Evolutionary conservation across 2,329 filamentous ascomycete genomes (phyloP).

Genomic region (Fusarium scirpi): DNA sequence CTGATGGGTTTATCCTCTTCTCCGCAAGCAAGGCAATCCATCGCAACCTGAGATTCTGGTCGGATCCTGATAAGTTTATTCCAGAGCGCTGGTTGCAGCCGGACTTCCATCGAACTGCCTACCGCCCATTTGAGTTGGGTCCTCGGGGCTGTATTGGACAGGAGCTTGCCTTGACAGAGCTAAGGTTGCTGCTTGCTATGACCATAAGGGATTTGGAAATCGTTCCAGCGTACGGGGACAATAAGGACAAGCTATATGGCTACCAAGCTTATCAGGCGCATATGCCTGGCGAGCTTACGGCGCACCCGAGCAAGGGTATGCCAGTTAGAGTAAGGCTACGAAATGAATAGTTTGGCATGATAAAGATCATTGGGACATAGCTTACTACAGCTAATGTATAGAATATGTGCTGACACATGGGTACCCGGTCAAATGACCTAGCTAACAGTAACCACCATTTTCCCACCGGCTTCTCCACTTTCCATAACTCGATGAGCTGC

Average conservation of each 20-base stretch:
- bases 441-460: neutral
- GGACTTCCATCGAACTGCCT: neutral
- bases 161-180: constrained; percentile 9
- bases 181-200: neutral
- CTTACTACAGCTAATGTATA: too few species aligned
- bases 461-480: neutral
- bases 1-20: constrained; percentile 10
- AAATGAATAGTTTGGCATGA: neutral
- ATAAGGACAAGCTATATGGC: neutral
- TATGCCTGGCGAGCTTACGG: constrained; percentile 6
- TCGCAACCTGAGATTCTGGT: constrained; percentile 1
- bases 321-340: neutral
- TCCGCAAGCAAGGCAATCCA: constrained; percentile 5
- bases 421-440: too few species aligned
- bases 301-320: constrained; percentile 9
- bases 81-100: neutral
- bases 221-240: neutral
- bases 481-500: neutral
- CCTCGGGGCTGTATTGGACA: constrained; percentile 7
- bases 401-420: too few species aligned
- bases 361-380: too few species aligned
- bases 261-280: neutral
- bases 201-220: constrained; percentile 5
- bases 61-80: neutral
- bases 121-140: constrained; percentile 5